phyloP scores from a whole-genome alignment of 2,329 filamentous ascomycete genomes.

The Huntiella decipiens region DNA sequence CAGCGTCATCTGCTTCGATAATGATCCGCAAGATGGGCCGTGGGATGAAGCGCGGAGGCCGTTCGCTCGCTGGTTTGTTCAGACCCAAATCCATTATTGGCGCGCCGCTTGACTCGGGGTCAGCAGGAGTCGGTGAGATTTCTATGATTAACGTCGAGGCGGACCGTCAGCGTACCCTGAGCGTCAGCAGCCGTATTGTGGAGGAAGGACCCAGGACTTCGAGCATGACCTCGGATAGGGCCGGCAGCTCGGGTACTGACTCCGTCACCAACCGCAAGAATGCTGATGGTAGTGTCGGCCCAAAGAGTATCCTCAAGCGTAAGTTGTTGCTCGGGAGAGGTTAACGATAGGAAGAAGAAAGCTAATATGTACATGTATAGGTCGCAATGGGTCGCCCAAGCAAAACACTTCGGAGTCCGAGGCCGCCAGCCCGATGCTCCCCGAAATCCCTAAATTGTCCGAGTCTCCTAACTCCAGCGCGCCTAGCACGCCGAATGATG shows the following conservation, averaged over 20 bases:
- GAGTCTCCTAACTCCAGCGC: conserved; percentile 74
- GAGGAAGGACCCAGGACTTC: conserved; percentile 57
- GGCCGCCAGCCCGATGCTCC: conserved; percentile 22
- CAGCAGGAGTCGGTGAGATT: conserved; percentile 40
- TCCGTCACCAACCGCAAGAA: conserved; percentile 56
- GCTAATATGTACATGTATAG: conserved; percentile 1
- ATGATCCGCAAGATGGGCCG: conserved; percentile 98
- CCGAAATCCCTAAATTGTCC: conserved; percentile 41
- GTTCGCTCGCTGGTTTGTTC: conserved; percentile 85
- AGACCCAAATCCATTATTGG: conserved; percentile 82
- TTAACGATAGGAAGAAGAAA: neutral
- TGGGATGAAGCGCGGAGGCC: conserved; percentile 85
- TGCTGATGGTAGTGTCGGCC: conserved; percentile 24
- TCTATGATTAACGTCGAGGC: conserved; percentile 94
- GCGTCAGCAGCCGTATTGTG: neutral
- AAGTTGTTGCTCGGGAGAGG: conserved; percentile 15
- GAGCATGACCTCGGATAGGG: conserved; percentile 32
- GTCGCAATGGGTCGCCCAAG: conserved; percentile 4
- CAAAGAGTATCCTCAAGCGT: conserved; percentile 93
- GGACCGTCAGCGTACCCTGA: conserved; percentile 53
- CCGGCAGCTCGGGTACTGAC: conserved; percentile 38
- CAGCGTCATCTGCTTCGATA: conserved; percentile 72
- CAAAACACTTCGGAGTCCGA: conserved; percentile 4
- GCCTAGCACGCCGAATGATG: conserved; percentile 73
- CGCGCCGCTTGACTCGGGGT: conserved; percentile 45